Base-by-base conservation (phyloP, 352 stramenopile species). In the Globisporangium recalcitrans region DNA sequence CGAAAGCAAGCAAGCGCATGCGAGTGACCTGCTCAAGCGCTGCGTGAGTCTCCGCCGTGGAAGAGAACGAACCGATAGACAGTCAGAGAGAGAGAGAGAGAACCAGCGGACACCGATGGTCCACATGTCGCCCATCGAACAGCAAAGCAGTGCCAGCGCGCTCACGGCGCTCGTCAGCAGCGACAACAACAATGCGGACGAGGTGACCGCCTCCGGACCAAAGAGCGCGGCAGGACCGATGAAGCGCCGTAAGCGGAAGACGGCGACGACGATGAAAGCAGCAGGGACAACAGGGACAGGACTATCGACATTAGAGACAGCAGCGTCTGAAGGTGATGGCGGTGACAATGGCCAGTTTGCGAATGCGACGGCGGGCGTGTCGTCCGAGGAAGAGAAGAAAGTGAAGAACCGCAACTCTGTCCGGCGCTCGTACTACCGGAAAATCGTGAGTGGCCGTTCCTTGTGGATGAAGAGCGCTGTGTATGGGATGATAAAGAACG, bases 321-420 rank as follows among this genome's bases (percentile, higher is more conserved):
- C 10, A 40, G 26, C 21, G 13, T 21, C 52, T 38, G 31, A 27
- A 52, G 36, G 4, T 1, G 42, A 59, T 21, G n/a, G 36, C 31
- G 31, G 40, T 27, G 14, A 14, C n/a, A 40, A 2, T 31, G 54
- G 21, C 3, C 4, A 10, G 16, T 27, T 10, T 32, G 22, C 58
- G 4, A 27, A 13, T 26, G 13, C 10, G 16, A 24, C 47, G 47
- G 29, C 31, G 10, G 47, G 58, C 10, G 44, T 22, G 29, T 58
- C 51, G 29, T 65, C 66, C 19, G 74, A 79, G 22, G 74, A 80
- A 44, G 11, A 77, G 34, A 83, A 80, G 62, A 76, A 76, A 38
- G 74, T 78, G 65, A 83, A 83, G 65, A 83, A 83, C 52, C 72
- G 74, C 56, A 76, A 83, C 62, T 83, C 74, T 32, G 72, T 82